Evolutionary conservation across 176 grass and related monocot genomes (phyloP).

Genomic region (Rhynchospora tenuis): DNA sequence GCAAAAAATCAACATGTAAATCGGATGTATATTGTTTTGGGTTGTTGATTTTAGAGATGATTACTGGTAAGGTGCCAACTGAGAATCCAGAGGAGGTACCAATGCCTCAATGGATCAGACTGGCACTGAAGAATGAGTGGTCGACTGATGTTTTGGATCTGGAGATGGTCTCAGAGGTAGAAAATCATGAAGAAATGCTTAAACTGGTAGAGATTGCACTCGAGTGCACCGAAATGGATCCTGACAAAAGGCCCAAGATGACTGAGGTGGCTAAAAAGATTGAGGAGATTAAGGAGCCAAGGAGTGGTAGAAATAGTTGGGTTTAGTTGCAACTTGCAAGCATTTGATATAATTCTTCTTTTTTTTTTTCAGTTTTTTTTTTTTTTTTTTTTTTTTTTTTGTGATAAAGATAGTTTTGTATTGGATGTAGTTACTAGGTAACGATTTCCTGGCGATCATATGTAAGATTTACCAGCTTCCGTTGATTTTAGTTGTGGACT

Average conservation of each 20-base stretch:
- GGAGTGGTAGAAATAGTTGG: conserved; percentile 17
- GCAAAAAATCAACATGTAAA: conserved; percentile 40
- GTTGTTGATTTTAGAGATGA: conserved; percentile 65
- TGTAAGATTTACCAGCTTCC: neutral
- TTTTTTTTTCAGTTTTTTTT: neutral
- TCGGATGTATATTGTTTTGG: conserved; percentile 92
- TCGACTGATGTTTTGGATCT: conserved; percentile 88
- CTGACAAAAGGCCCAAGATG: conserved; percentile 59
- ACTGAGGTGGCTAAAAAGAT: conserved; percentile 59
- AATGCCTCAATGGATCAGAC: conserved; percentile 67
- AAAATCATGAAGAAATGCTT: conserved; percentile 72
- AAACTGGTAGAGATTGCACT: conserved; percentile 72
- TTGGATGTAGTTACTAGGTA: neutral
- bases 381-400: no score
- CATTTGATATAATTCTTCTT: neutral
- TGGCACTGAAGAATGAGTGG: conserved; percentile 81
- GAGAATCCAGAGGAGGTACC: conserved; percentile 48
- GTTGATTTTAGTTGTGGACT: neutral
- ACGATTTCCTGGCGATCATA: neutral
- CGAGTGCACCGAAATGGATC: conserved; percentile 50
- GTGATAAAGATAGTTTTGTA: conserved; percentile 3
- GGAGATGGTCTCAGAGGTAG: conserved; percentile 55
- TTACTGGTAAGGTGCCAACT: conserved; percentile 67
- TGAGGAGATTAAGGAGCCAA: conserved; percentile 40
- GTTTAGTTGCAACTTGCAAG: neutral